Evolutionary conservation across 805 yeast genomes (phyloP).

Genomic region (Saccharomycopsis sp.): DNA sequence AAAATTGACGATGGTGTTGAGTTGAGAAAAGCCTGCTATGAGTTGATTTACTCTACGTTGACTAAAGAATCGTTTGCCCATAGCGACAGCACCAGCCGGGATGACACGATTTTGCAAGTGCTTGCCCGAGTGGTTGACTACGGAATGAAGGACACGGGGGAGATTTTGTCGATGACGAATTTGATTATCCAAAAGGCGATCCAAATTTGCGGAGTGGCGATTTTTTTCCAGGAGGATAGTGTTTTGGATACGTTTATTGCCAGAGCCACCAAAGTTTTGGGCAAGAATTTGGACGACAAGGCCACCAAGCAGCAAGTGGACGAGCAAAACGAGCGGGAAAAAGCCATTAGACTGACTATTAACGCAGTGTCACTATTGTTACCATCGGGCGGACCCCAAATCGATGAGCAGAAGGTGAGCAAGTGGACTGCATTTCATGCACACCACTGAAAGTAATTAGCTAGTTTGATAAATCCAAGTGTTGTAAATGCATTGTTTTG

Average conservation of each 20-base stretch:
- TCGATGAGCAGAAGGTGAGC: no score
- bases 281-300: conserved; percentile 16
- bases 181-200: conserved; percentile 8
- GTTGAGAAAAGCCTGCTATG: conserved; percentile 63
- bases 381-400: no score
- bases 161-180: conserved; percentile 13
- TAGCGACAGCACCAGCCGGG: background rate
- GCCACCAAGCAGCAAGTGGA: conserved; percentile 18
- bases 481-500: no score
- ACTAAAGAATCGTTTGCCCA: conserved; percentile 1
- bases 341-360: no score
- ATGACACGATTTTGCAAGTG: conserved; percentile 2
- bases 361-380: no score
- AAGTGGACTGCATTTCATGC: no score
- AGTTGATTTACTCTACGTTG: conserved; percentile 36
- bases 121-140: conserved; percentile 6
- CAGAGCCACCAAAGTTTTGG: conserved; percentile 11
- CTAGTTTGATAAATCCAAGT: no score
- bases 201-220: background rate
- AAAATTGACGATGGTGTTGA: conserved; percentile 71
- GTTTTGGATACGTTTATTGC: conserved; percentile 8
- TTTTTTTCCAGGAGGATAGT: conserved; percentile 8
- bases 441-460: no score
- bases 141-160: conserved; percentile 19
- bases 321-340: conserved; percentile 13